Evolutionary conservation across 2,329 filamentous ascomycete species (phyloP), one percentile per base, ranked within the genome.

Genomic region (Ascochyta pisi): DNA sequence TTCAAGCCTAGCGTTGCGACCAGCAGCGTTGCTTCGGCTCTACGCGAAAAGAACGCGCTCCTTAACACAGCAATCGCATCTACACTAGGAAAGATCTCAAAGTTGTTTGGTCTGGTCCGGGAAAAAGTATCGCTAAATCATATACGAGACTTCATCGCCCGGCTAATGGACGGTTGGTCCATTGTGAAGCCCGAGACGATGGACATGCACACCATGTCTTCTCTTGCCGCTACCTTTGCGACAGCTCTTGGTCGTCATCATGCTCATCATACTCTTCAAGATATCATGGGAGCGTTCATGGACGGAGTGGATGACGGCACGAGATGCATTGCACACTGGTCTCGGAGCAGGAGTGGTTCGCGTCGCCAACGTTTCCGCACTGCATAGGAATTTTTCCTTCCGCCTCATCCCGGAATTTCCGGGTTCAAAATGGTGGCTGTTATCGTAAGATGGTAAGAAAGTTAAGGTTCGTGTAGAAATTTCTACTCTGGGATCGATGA

Each of bases 161-260:
- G 53, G 0, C 4, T 64, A 0, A 9, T 61, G 1, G 56, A 61
- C 10, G 54, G 50, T 0, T 64, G 19, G 34, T 23, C 35, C 0
- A 47, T 56, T 4, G 12, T 12, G 1, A 9, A 42, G 7, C 2
- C 8, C 24, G 8, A 16, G 4, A 3, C 3, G 1, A 31, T 31
- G 3, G 50, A 58, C 23, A 23, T 45, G 1, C 31, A 58, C 6
- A 45, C 34, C 0, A 27, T 47, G 13, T 50, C 33, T 2, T 23
- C 6, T 0, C 38, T 64, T 1, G 46, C 63, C 0, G 22, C 15
- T 1, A 22, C 52, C 0, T 66, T 67, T 16, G 60, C 64, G 0
- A 31, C 33, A 0, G 34, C 54, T 1, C 23, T 64, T 0, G 33
- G 29, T 2, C 27, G 48, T 2, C 34, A 43, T 3, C 13, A 3